Conservation (phyloP, 371 early-diverging fungal genomes). For the Apophysomyces variabilis region DNA sequence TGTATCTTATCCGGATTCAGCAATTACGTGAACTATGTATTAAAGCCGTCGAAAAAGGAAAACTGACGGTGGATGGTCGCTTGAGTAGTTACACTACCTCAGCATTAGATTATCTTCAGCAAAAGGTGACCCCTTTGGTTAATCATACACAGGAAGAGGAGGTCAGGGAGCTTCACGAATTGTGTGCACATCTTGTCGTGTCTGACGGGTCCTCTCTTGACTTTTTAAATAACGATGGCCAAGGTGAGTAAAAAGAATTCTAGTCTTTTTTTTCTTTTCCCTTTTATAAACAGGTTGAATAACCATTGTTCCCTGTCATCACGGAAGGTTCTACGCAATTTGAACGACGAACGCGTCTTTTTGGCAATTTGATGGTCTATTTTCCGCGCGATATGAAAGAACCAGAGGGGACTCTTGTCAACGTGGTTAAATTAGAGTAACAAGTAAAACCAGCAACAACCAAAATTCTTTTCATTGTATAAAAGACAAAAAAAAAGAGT, state of each 20-base stretch:
- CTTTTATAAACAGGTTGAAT: too few relatives aligned
- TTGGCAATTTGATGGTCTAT: constrained; percentile 70
- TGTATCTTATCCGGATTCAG: constrained; percentile 71
- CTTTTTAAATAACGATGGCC: not conserved
- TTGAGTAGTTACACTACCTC: constrained; percentile 35
- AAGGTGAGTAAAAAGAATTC: not conserved
- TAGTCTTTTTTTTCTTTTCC: too few relatives aligned
- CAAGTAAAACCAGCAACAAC: not conserved
- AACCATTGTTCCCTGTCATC: not conserved
- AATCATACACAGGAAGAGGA: constrained; percentile 69
- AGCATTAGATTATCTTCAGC: constrained; percentile 75
- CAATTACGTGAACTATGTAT: constrained; percentile 70
- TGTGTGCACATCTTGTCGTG: constrained; percentile 65
- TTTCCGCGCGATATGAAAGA: constrained; percentile 85
- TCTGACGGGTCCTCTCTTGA: not conserved
- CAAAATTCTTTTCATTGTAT: not conserved
- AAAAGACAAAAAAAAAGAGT: not conserved
- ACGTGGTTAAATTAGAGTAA: constrained; percentile 62
- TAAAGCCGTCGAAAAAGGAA: constrained; percentile 7
- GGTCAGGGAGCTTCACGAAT: constrained; percentile 64
- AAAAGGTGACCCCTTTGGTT: constrained; percentile 66
- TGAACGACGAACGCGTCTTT: constrained; percentile 65
- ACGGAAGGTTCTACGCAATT: constrained; percentile 17
- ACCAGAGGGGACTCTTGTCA: constrained; percentile 75
- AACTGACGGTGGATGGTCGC: not conserved